Base-by-base conservation (phyloP, 2,329 filamentous ascomycete species). In the Leptosphaerulina australis region DNA sequence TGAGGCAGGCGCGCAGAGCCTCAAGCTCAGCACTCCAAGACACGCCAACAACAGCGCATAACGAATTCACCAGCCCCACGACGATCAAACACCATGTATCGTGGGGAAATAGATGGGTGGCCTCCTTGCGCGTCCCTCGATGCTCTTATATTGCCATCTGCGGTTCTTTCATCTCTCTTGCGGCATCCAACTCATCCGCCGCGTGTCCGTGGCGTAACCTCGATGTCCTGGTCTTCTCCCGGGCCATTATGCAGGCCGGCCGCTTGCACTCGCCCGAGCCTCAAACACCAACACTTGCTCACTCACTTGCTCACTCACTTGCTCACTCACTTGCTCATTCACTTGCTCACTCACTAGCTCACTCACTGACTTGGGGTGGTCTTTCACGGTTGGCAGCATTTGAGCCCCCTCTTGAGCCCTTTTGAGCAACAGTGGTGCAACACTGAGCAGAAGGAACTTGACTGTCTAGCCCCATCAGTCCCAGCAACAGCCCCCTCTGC, bases 41-140 rank as follows among this genome's bases (percentile, higher is more conserved):
- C 40, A 18, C 30, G 39, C 33, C 46, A 38, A 17, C 46, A 29
- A 35, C 34, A 20, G 18, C 34, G 14, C 21, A 17, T 28, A 25
- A 14, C 17, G 28, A 9, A 8, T n/a, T 26, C 15, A 21, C 15
- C 21, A 33, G 28, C 37, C 31, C 31, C 31, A 38, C 28, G 49
- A 28, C 49, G 49, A 53, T 53, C 49, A 53, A 53, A 53, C 49
- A 39, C 17, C 3, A 22, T 28, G 21, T 28, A 52, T 53, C 37
- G 44, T 39, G 44, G 49, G 46, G 49, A 30, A 53, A 34, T 47
- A 28, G 37, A 10, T 31, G 31, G 36, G 37, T 28, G 41, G 24
- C 33, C 25, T 18, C 33, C 22, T 37, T 47, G 44, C 49, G 49
- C 49, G 49, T 47, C 49, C 37, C 44, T 25, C 14, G 44, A 34